These are phyloP conservation scores for Euphorbia schlechtendalii DNA, from an alignment of 441 rosid species.

Conservation along the genomic window DNA sequence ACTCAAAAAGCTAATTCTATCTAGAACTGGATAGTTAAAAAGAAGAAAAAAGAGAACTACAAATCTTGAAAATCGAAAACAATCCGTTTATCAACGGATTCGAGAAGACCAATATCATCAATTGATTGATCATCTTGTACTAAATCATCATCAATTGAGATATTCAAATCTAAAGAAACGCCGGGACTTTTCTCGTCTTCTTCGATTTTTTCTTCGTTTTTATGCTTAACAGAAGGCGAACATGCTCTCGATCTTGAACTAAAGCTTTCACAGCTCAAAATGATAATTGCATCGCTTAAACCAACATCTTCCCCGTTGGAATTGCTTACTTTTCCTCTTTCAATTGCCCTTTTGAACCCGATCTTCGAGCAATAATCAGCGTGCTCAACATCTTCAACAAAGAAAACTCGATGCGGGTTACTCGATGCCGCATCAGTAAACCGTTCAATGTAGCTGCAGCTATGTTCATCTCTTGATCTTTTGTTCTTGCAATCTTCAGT, in stretches of 20 bases:
- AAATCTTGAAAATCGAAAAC: conserved; percentile 39
- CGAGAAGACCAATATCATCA: conserved; percentile 37
- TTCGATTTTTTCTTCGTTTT: conserved; percentile 14
- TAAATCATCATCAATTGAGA: conserved; percentile 37
- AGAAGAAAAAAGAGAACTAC: too few species aligned
- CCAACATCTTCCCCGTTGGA: conserved; percentile 38
- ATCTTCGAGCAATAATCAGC: conserved; percentile 37
- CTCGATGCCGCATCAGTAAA: conserved; percentile 43
- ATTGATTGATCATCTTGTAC: conserved; percentile 21
- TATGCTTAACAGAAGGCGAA: conserved; percentile 20
- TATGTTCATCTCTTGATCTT: conserved; percentile 37
- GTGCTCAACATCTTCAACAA: conserved; percentile 52
- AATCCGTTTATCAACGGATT: conserved; percentile 38
- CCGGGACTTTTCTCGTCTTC: conserved; percentile 25
- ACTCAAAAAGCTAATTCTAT: background rate
- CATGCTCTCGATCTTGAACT: conserved; percentile 64
- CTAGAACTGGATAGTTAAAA: too few species aligned
- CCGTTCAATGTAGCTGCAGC: conserved; percentile 33
- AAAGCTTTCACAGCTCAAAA: conserved; percentile 57
- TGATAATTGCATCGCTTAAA: conserved; percentile 48
- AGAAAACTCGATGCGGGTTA: conserved; percentile 60
- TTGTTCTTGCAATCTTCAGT: conserved; percentile 34
- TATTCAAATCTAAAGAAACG: conserved; percentile 48
- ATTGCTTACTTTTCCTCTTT: conserved; percentile 34
- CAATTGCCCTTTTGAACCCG: conserved; percentile 69